Base-by-base conservation (phyloP, 441 rosid genomes). In the Populus trichocarpa region DNA sequence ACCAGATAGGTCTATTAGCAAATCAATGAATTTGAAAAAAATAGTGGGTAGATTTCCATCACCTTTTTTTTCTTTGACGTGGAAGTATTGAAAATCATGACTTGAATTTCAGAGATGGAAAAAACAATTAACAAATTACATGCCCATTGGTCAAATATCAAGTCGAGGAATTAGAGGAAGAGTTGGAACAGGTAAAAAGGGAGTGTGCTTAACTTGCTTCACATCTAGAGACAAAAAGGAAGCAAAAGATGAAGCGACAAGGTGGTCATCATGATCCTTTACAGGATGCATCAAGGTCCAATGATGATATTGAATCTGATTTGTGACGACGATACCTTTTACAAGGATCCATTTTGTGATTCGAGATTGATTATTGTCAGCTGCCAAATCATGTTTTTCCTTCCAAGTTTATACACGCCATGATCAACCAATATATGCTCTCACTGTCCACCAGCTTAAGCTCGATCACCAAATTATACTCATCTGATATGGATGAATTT, bases 151-250 rank as follows among this genome's bases (percentile, higher is more conserved):
- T 5, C 11, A 42, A 70, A 40, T 64, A 33, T 82, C 75, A 96
- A 98, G 78, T 93, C 20, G 83, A 72, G 74, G 84, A 85, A 38
- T 72, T 91, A 28, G 95, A 89, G 84, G 87, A 78, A 72, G 90
- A 90, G 77, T 72, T 96, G 83, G 93, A 84, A 69, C 97, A 94
- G 75, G 84, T 85, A 11, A 93, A 88, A 84, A 82, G 87, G 74
- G 90, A 87, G 80, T 85, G 88, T 81, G 87, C 86, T 57, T 82
- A 81, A 72, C 88, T 96, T 75, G 82, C 93, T 73, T 75, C 87
- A 1, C 86, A 84, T 75, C 61, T 96, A 46, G 93, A 92, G 84
- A 81, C 86, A 11, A 87, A 73, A 79, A 88, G 72, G 86, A 93
- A 85, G 78, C 89, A 86, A 73, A 88, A 74, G 86, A 65, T 22